These are phyloP conservation scores for Lodderomyces metapsilosis DNA, from an alignment of 1,139 yeast genomes.

Conservation along the genomic window DNA sequence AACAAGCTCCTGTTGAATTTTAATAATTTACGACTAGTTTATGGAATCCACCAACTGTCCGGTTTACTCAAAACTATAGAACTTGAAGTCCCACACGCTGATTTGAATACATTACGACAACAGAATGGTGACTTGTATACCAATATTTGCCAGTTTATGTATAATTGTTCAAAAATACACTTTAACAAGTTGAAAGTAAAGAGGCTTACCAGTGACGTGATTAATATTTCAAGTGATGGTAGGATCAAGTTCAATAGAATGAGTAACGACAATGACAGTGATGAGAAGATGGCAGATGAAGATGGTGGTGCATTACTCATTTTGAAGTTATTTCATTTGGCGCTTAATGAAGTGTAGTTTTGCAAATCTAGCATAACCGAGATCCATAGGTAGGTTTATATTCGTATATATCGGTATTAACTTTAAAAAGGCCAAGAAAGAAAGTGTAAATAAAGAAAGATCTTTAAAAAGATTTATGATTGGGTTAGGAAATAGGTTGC, in stretches of 20 bases:
- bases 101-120: constrained; percentile 13
- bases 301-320: neutral
- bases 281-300: neutral
- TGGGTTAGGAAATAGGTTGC: neutral
- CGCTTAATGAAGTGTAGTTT: neutral
- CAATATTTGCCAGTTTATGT: constrained; percentile 18
- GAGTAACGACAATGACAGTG: constrained; percentile 3
- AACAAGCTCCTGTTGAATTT: constrained; percentile 13
- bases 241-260: constrained; percentile 13
- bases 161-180: constrained; percentile 19
- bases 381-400: too few species aligned
- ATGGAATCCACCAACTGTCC: constrained; percentile 8
- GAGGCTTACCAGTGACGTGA: constrained; percentile 20
- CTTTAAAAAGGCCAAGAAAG: neutral
- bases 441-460: too few species aligned
- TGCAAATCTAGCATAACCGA: too few species aligned
- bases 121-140: constrained; percentile 9
- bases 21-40: constrained; percentile 19
- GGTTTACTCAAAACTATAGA: constrained; percentile 21
- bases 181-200: constrained; percentile 21
- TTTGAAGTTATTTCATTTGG: constrained; percentile 11
- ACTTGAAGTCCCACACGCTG: constrained; percentile 24
- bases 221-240: constrained; percentile 15
- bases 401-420: neutral
- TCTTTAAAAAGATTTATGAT: too few species aligned